Evolutionary conservation across 441 rosid genomes (phyloP).

Genomic region (Populus trichocarpa): DNA sequence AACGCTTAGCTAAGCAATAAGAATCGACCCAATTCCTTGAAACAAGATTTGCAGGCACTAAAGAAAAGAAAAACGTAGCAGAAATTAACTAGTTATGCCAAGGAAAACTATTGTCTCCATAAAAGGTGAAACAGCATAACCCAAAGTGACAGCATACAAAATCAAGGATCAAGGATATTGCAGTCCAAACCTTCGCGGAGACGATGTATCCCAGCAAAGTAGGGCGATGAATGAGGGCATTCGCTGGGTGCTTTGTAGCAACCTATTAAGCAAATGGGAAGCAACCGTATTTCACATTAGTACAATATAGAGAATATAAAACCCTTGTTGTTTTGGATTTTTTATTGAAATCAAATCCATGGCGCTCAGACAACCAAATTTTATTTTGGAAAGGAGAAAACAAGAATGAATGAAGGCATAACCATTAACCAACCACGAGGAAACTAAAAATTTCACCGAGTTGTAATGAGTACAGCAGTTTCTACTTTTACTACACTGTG

Average conservation of each 20-base stretch:
- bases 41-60: background rate
- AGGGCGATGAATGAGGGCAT: constrained; percentile 83
- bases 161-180: background rate
- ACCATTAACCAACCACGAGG: background rate
- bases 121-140: background rate
- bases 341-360: background rate
- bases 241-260: constrained; percentile 75
- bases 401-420: background rate
- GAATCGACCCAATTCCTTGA: background rate
- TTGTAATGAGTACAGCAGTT: background rate
- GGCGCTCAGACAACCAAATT: background rate
- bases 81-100: background rate
- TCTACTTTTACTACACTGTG: background rate
- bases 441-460: background rate
- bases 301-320: background rate
- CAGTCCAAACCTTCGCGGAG: constrained; percentile 51
- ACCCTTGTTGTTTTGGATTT: background rate
- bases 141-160: background rate
- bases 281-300: background rate
- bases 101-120: background rate
- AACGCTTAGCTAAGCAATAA: background rate
- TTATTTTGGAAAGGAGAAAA: background rate
- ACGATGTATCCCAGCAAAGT: constrained; percentile 58
- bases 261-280: constrained; percentile 47
- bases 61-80: background rate